Conservation (phyloP, 139 green algal species). For the Zygnema cylindricum region DNA sequence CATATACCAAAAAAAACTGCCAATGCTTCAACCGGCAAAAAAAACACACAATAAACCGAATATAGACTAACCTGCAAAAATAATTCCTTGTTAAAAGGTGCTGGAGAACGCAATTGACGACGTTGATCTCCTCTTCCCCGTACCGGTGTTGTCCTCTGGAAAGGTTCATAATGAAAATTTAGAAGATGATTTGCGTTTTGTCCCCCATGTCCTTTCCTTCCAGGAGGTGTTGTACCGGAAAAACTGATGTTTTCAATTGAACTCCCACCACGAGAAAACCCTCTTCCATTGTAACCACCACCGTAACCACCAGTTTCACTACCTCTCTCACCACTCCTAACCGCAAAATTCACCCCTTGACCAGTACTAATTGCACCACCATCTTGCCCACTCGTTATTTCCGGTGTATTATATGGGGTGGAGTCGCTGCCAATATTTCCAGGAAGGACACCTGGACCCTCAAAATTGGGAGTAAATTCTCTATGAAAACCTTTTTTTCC, state of each 20-base stretch:
- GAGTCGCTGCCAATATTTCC: neutral
- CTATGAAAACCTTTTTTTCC: neutral
- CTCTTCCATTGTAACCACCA: neutral
- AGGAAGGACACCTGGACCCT: neutral
- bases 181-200: conserved; percentile 50
- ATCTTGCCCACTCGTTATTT: neutral
- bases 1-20: neutral
- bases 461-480: neutral
- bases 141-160: neutral
- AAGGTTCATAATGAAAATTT: conserved; percentile 46
- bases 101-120: neutral
- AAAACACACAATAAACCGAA: neutral
- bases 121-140: neutral
- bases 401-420: no score
- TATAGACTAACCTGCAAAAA: conserved; percentile 48
- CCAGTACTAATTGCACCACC: neutral
- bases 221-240: neutral
- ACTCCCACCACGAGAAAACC: neutral
- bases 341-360: neutral
- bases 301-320: neutral
- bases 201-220: neutral
- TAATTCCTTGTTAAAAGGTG: conserved; percentile 52
- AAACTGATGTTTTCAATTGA: neutral
- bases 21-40: neutral
- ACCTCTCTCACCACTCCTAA: neutral